These are phyloP conservation scores for Tylopilus sp. DNA, from an alignment of 1,284 basidiomycete genomes.

Conservation along the genomic window DNA sequence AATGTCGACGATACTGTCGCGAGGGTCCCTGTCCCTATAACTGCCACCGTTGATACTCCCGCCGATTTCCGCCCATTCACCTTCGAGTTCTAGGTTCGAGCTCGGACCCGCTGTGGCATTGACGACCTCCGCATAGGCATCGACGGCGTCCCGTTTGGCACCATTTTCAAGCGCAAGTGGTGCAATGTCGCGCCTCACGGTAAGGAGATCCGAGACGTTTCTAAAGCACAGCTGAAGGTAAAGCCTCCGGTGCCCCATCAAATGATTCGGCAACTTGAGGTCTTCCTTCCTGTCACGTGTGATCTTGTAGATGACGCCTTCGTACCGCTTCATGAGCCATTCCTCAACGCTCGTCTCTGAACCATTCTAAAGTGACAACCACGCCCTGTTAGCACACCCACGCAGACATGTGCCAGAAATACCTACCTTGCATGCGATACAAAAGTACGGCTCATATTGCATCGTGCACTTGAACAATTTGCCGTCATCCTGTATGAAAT, in stretches of 20 bases:
- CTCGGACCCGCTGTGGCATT: conserved; percentile 59
- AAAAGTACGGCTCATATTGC: conserved; percentile 93
- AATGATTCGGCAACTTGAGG: conserved; percentile 91
- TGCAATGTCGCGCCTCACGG: conserved; percentile 82
- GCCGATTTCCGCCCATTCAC: conserved; percentile 52
- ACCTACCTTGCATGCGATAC: conserved; percentile 82
- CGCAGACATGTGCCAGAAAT: background rate
- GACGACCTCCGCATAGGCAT: conserved; percentile 98
- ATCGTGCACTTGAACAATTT: conserved; percentile 94
- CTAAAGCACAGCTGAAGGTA: conserved; percentile 89
- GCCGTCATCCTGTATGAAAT: conserved; percentile 97
- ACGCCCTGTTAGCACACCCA: background rate
- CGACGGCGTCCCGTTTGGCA: conserved; percentile 92
- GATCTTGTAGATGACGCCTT: conserved; percentile 78
- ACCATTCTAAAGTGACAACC: conserved; percentile 52
- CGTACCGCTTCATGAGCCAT: conserved; percentile 92
- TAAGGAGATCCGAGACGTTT: conserved; percentile 88
- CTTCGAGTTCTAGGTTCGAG: conserved; percentile 64
- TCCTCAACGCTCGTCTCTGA: conserved; percentile 92
- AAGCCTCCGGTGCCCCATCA: conserved; percentile 85
- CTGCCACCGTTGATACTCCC: conserved; percentile 41
- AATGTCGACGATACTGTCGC: conserved; percentile 89
- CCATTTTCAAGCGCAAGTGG: conserved; percentile 88
- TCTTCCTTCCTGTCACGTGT: conserved; percentile 88
- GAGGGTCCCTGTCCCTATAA: conserved; percentile 69